Base-by-base conservation (phyloP, 176 grass and related monocot genomes). In the Raddia distichophylla region DNA sequence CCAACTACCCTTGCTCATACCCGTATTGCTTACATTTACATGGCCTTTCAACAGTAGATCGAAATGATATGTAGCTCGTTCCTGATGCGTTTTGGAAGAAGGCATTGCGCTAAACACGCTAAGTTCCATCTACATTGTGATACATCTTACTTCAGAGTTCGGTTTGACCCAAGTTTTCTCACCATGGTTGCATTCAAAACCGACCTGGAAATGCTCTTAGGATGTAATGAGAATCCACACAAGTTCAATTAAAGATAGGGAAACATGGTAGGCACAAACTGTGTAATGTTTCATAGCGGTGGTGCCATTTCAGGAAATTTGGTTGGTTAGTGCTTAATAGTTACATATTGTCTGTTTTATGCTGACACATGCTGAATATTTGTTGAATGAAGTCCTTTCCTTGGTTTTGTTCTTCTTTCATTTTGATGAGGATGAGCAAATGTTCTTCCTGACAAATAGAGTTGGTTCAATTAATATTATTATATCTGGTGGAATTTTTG, bases 291-390 rank as follows among this genome's bases (percentile, higher is more conserved):
- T 79, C 6, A 4, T 79, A 69, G 12, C 20, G 3, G 56, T 56
- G 54, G 40, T 27, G 1, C 80, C 18, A 15, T 46, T 60, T 56
- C 5, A 45, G 40, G 42, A 5, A 27, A 72, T 64, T 59, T 34
- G 19, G 63, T 11, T 70, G 62, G 12, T 74, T 19, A 27, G 17
- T 83, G 34, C n/a, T 20, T 67, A 27, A 22, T 83, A 44, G 33
- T 20, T 67, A 13, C 60, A 74, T 0, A 80, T n/a, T 40, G 37
- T 74, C n/a, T 63, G 46, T 63, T 74, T 45, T 53, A 33, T 27
- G 15, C 71, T 47, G 15, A 0, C 22, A 62, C 65, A 68, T 88
- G 12, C 12, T 16, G 47, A 69, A 10, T 2, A 46, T 8, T 65
- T 62, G 51, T 10, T 7, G 9, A 14, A 9, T 34, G 37, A 76